phyloP scores from a whole-genome alignment of 306 rosid species.

The Vicia faba region DNA sequence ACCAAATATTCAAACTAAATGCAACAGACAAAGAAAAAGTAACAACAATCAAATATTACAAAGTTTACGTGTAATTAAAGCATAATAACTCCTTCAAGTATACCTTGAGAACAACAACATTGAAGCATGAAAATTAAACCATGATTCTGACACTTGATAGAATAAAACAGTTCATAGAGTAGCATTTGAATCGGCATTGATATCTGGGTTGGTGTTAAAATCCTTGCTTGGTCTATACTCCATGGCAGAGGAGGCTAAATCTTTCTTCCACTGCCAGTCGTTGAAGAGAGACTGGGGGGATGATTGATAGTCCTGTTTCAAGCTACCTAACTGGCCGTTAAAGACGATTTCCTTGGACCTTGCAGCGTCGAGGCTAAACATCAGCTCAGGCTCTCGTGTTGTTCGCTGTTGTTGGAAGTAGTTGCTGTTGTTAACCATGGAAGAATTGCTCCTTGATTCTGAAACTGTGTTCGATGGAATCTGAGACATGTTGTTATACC shows the following conservation, averaged over 20 bases:
- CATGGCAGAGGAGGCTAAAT: constrained; percentile 40
- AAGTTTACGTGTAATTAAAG: constrained; percentile 34
- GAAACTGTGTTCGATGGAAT: constrained; percentile 47
- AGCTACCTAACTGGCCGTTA: constrained; percentile 41
- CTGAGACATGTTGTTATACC: constrained; percentile 55
- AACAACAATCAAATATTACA: constrained; percentile 36
- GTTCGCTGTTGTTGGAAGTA: constrained; percentile 48
- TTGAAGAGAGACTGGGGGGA: constrained; percentile 55
- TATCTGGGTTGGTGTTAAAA: constrained; percentile 47
- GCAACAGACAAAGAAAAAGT: not conserved
- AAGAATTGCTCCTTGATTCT: constrained; percentile 47
- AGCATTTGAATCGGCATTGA: constrained; percentile 47
- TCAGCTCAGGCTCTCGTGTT: constrained; percentile 45
- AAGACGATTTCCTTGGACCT: constrained; percentile 50
- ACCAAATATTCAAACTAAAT: constrained; percentile 16
- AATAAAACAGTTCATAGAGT: constrained; percentile 40
- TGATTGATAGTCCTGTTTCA: constrained; percentile 56
- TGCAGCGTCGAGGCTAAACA: constrained; percentile 41
- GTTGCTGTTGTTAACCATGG: constrained; percentile 44
- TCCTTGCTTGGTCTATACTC: constrained; percentile 51
- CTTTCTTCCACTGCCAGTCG: constrained; percentile 66
- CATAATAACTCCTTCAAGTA: constrained; percentile 43
- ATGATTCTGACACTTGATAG: constrained; percentile 31
- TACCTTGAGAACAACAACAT: constrained; percentile 21
- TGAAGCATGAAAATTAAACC: constrained; percentile 35